Conservation (phyloP, 305 asterid species). For the Fraxinus albicans region DNA sequence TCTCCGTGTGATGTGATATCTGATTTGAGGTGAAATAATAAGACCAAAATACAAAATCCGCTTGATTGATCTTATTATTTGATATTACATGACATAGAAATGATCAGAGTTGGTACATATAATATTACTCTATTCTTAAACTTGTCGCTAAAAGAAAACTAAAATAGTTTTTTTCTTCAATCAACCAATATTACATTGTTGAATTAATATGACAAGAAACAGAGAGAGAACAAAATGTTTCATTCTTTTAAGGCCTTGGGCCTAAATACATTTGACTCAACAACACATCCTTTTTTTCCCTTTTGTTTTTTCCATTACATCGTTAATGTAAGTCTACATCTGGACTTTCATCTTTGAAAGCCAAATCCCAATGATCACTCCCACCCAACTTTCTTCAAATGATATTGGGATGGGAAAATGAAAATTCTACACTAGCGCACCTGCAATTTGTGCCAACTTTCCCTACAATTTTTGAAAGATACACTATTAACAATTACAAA, state of each 20-base stretch:
- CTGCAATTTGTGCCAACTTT: constrained; percentile 27
- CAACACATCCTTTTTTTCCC: background rate
- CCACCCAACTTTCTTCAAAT: constrained; percentile 40
- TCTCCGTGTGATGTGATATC: too few species aligned
- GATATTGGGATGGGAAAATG: constrained; percentile 32
- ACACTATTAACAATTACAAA: constrained; percentile 25
- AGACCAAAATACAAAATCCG: background rate
- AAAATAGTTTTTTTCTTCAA: background rate
- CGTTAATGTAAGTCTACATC: constrained; percentile 33
- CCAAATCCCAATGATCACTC: constrained; percentile 36
- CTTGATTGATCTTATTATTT: background rate
- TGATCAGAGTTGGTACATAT: background rate
- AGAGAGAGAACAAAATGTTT: background rate
- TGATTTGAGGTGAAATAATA: background rate
- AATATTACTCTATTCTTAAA: background rate
- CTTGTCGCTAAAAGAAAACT: background rate
- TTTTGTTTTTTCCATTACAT: constrained; percentile 17
- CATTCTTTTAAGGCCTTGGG: constrained; percentile 39
- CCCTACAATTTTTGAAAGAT: constrained; percentile 17
- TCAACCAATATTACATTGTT: background rate
- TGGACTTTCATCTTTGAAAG: constrained; percentile 66
- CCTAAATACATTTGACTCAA: constrained; percentile 29
- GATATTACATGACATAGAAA: background rate
- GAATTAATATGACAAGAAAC: background rate
- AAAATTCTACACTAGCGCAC: constrained; percentile 25